Percentiles rank a stretch among this genome's conserved stretches.
Conservation (phyloP, 139 green algal species). For the Nannochloris sp. region DNA sequence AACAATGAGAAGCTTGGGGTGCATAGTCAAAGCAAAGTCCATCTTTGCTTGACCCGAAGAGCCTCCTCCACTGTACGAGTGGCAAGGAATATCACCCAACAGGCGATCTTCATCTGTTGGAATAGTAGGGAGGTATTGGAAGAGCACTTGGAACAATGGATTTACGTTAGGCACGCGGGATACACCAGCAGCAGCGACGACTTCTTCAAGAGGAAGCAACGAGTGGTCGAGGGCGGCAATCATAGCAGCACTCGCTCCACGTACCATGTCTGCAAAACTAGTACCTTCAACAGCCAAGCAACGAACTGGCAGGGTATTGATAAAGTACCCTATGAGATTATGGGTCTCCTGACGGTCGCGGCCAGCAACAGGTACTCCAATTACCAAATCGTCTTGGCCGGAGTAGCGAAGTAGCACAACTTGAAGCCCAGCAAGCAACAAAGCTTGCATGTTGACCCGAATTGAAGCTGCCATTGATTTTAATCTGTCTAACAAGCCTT, state of each 20-base stretch:
- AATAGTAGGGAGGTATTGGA: too few species aligned
- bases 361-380: background rate
- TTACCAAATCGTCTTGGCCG: background rate
- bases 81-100: too few species aligned
- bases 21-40: background rate
- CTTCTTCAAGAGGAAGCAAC: background rate
- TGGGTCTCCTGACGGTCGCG: background rate
- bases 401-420: background rate
- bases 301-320: constrained; percentile 1
- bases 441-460: background rate
- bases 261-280: constrained; percentile 1
- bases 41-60: too few species aligned
- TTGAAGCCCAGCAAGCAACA: background rate
- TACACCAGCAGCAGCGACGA: background rate
- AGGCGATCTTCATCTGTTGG: too few species aligned
- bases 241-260: background rate
- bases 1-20: background rate
- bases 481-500: background rate
- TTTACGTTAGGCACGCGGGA: background rate
- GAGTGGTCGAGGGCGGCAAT: background rate
- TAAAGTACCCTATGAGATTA: constrained; percentile 1
- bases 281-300: background rate
- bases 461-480: background rate
- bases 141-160: constrained; percentile 10
- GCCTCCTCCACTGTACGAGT: too few species aligned